phyloP scores from a whole-genome alignment of 148 eudicot species.

The Rhododendron simsii region DNA sequence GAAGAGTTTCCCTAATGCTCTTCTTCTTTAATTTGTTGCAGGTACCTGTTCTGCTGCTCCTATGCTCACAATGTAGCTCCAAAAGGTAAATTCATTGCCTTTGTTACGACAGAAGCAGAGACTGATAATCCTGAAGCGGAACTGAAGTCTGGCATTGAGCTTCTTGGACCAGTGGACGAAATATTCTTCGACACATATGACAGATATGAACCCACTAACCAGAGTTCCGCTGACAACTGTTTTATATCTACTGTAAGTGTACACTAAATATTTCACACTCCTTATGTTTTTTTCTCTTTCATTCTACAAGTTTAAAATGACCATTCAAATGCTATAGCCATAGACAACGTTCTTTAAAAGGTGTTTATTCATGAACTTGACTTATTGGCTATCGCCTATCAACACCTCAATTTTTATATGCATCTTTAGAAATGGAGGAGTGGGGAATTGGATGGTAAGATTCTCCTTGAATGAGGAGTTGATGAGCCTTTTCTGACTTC shows the following conservation, averaged over 20 bases:
- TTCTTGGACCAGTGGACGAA: slow-evolving; percentile 89
- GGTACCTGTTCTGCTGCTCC: slow-evolving; percentile 96
- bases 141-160: slow-evolving; percentile 82
- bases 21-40: slow-evolving; percentile 26
- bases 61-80: slow-evolving; percentile 96
- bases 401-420: too few species aligned
- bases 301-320: neutral
- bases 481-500: neutral
- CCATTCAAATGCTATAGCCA: neutral
- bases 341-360: neutral
- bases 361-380: neutral
- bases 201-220: slow-evolving; percentile 70
- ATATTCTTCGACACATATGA: slow-evolving; percentile 83
- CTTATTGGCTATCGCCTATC: neutral
- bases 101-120: slow-evolving; percentile 90
- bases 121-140: slow-evolving; percentile 84
- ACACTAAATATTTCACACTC: neutral
- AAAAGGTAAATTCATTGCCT: slow-evolving; percentile 84
- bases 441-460: neutral
- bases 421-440: neutral
- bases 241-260: slow-evolving; percentile 77
- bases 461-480: neutral
- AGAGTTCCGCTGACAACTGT: slow-evolving; percentile 54
- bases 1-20: neutral
- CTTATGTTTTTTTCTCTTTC: neutral